Conservation (phyloP, 768 basidiomycete genomes). For the Hydnomerulius pinastri region DNA sequence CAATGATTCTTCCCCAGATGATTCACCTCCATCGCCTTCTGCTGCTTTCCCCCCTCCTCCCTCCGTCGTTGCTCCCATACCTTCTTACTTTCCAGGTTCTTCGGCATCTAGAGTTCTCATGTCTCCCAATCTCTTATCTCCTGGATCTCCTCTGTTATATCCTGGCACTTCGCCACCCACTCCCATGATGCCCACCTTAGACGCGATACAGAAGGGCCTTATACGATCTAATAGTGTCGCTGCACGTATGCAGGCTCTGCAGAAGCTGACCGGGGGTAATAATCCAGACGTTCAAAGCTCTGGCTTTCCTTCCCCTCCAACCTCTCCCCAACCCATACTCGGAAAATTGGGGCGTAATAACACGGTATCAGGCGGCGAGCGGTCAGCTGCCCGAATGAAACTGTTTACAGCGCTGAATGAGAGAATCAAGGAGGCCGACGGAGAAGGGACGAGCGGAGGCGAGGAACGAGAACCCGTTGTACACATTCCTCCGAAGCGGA, state of each 20-base stretch:
- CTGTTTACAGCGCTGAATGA: conserved; percentile 67
- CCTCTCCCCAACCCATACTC: conserved; percentile 49
- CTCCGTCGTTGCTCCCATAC: conserved; percentile 53
- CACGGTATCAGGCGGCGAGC: conserved; percentile 81
- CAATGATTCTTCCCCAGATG: conserved; percentile 74
- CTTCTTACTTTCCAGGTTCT: conserved; percentile 51
- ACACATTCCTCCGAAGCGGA: conserved; percentile 51
- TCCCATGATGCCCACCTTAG: conserved; percentile 72
- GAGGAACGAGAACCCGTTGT: conserved; percentile 50
- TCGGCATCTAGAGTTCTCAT: conserved; percentile 41
- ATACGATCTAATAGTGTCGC: conserved; percentile 89
- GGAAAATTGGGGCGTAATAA: conserved; percentile 66
- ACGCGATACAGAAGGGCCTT: conserved; percentile 75
- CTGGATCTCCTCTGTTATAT: conserved; percentile 59
- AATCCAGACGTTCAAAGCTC: conserved; percentile 55
- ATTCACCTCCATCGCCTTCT: conserved; percentile 37
- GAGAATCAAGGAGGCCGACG: conserved; percentile 59
- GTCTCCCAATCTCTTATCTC: conserved; percentile 51
- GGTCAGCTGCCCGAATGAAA: conserved; percentile 67
- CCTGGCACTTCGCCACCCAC: conserved; percentile 68
- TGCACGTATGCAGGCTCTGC: conserved; percentile 80
- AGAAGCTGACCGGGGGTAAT: conserved; percentile 76
- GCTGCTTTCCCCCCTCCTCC: conserved; percentile 25
- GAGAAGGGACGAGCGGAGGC: conserved; percentile 58
- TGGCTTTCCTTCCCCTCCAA: conserved; percentile 48